These are phyloP conservation scores for Dryas octopetala DNA, from an alignment of 306 rosid genomes.

Conservation along the genomic window DNA sequence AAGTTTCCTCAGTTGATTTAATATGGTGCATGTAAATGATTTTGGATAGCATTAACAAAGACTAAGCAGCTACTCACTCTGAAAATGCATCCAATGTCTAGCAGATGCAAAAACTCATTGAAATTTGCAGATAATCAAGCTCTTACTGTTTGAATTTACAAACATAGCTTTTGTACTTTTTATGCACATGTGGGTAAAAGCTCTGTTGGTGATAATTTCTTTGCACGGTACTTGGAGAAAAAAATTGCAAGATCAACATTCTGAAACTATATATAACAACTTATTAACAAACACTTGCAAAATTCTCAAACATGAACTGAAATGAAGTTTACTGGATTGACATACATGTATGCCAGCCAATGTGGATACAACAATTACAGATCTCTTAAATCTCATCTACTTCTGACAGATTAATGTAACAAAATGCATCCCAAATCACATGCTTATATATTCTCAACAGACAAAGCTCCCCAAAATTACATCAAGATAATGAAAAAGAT, in stretches of 20 bases:
- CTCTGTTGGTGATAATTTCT: no score
- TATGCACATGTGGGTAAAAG: no score
- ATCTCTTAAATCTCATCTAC: neutral
- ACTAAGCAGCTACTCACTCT: neutral
- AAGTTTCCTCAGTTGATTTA: neutral
- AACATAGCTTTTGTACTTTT: neutral
- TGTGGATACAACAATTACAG: neutral
- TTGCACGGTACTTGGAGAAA: neutral
- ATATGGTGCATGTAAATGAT: neutral
- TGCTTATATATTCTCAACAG: neutral
- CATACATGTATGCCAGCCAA: neutral
- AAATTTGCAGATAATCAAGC: no score
- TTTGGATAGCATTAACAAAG: neutral
- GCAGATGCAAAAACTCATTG: no score
- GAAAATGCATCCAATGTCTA: no score
- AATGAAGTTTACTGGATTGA: neutral
- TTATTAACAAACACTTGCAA: neutral
- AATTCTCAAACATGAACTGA: neutral
- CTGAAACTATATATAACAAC: neutral
- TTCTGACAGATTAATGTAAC: neutral
- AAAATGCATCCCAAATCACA: neutral
- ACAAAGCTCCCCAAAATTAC: neutral
- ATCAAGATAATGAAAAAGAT: neutral
- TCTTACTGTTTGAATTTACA: neutral
- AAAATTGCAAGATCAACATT: neutral